A percentile compares a stretch with the other conserved stretches of the same genome.
These are phyloP conservation scores for Cicer cuneatum DNA, from an alignment of 306 rosid species.

Conservation along the genomic window DNA sequence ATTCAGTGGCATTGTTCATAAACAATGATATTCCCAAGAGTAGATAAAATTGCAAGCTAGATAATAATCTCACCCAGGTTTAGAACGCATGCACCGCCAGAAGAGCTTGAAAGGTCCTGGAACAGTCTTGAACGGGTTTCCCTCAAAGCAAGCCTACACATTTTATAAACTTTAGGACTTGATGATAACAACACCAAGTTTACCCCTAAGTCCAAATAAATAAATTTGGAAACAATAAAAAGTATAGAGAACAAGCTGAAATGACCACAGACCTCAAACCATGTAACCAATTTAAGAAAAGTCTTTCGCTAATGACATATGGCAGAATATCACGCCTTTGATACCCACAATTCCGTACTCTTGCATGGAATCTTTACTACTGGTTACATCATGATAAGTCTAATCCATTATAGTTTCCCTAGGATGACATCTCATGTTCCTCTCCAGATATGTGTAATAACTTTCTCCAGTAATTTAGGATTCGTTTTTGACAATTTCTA, in stretches of 20 bases:
- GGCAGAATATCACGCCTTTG: neutral
- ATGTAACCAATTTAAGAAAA: neutral
- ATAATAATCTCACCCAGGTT: constrained; percentile 72
- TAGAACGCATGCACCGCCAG: constrained; percentile 95
- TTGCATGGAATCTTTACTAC: neutral
- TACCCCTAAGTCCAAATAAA: neutral
- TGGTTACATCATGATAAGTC: neutral
- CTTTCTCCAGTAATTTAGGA: neutral
- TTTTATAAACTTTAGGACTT: constrained; percentile 29
- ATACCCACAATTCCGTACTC: neutral
- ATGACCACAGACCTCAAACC: constrained; percentile 22
- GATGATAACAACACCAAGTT: constrained; percentile 11
- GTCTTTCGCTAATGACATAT: neutral
- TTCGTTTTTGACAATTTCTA: neutral
- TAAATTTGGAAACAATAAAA: neutral
- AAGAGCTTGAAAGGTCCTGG: constrained; percentile 99
- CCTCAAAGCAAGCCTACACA: constrained; percentile 89
- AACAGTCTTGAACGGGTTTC: constrained; percentile 94
- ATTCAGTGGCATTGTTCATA: constrained; percentile 13
- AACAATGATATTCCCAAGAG: constrained; percentile 19
- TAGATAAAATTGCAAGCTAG: constrained; percentile 26
- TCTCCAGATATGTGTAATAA: neutral
- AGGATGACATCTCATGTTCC: constrained; percentile 12
- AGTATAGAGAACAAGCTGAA: constrained; percentile 21
- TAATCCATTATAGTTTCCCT: constrained; percentile 2